phyloP scores from a whole-genome alignment of 1,284 basidiomycete genomes.

The Apiotrichum laibachii region DNA sequence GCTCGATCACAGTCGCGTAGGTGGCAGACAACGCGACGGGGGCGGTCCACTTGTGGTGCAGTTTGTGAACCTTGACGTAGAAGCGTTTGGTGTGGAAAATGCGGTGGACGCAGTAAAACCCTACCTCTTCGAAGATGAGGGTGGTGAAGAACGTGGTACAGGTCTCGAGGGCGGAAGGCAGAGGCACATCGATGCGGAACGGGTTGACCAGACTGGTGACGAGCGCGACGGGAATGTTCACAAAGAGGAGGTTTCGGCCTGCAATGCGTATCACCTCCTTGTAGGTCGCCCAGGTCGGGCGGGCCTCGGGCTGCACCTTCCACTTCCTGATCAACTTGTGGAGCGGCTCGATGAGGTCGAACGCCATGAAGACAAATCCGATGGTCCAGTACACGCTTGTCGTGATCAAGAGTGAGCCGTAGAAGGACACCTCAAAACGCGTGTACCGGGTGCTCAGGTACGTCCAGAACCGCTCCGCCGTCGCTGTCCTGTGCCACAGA shows the following conservation, averaged over 20 bases:
- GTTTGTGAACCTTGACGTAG: constrained; percentile 21
- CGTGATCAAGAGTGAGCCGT: constrained; percentile 11
- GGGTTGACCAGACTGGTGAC: background rate
- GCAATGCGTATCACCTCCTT: constrained; percentile 9
- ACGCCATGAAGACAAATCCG: constrained; percentile 17
- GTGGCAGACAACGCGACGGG: constrained; percentile 21
- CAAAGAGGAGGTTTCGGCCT: constrained; percentile 12
- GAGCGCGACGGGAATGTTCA: constrained; percentile 15
- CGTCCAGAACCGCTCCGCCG: constrained; percentile 6
- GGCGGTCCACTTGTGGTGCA: constrained; percentile 23
- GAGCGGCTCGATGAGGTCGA: constrained; percentile 17
- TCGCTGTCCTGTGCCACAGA: background rate
- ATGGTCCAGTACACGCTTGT: constrained; percentile 12
- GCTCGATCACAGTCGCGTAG: constrained; percentile 22
- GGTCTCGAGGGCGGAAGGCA: constrained; percentile 11
- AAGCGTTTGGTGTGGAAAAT: constrained; percentile 11
- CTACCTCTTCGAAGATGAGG: constrained; percentile 19
- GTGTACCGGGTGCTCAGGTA: constrained; percentile 17
- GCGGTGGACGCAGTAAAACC: constrained; percentile 21
- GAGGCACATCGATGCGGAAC: constrained; percentile 2
- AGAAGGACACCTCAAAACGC: constrained; percentile 14
- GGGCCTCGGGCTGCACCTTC: constrained; percentile 22
- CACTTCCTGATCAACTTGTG: constrained; percentile 12
- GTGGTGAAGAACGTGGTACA: constrained; percentile 12
- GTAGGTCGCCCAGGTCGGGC: constrained; percentile 18